Percentiles rank a stretch among this genome's conserved stretches.
Conservation (phyloP, 2,329 filamentous ascomycete species). For the Aspergillus tubingensis region DNA sequence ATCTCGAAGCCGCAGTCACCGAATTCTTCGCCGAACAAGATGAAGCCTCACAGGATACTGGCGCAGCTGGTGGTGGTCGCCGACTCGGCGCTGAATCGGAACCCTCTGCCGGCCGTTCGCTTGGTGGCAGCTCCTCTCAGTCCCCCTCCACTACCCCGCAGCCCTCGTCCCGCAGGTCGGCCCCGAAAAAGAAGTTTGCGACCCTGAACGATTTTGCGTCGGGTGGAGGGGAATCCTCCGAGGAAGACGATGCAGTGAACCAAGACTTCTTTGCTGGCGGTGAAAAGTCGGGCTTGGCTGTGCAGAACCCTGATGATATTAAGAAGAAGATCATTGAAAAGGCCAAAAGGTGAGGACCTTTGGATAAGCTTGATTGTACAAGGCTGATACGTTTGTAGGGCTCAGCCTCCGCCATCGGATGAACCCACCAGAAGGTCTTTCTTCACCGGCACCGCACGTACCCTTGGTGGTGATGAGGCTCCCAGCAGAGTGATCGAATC, state of each 20-base stretch:
- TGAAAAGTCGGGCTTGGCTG: slow-evolving; percentile 68
- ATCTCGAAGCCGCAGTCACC: slow-evolving; percentile 63
- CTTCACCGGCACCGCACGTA: slow-evolving; percentile 64
- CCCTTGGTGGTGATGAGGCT: slow-evolving; percentile 65
- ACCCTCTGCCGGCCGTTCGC: slow-evolving; percentile 32
- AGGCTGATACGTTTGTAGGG: slow-evolving; percentile 24
- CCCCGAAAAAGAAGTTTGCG: slow-evolving; percentile 49
- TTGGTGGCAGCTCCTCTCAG: slow-evolving; percentile 35
- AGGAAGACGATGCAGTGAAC: slow-evolving; percentile 56
- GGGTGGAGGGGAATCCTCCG: slow-evolving; percentile 44
- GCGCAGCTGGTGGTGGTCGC: slow-evolving; percentile 27
- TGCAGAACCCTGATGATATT: slow-evolving; percentile 63
- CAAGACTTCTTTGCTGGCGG: slow-evolving; percentile 66
- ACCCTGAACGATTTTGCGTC: slow-evolving; percentile 49
- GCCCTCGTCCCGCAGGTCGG: slow-evolving; percentile 31
- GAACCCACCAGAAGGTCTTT: slow-evolving; percentile 47
- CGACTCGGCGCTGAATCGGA: slow-evolving; percentile 27
- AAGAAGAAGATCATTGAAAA: slow-evolving; percentile 55
- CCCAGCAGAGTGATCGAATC: slow-evolving; percentile 60
- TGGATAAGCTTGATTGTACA: background rate
- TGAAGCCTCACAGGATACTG: slow-evolving; percentile 39
- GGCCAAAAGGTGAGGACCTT: slow-evolving; percentile 37
- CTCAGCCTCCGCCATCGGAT: slow-evolving; percentile 39
- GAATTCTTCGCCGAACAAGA: slow-evolving; percentile 60
- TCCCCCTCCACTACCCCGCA: slow-evolving; percentile 34